Conservation (phyloP, 495 filamentous ascomycete species). For the Neurospora sp. region DNA sequence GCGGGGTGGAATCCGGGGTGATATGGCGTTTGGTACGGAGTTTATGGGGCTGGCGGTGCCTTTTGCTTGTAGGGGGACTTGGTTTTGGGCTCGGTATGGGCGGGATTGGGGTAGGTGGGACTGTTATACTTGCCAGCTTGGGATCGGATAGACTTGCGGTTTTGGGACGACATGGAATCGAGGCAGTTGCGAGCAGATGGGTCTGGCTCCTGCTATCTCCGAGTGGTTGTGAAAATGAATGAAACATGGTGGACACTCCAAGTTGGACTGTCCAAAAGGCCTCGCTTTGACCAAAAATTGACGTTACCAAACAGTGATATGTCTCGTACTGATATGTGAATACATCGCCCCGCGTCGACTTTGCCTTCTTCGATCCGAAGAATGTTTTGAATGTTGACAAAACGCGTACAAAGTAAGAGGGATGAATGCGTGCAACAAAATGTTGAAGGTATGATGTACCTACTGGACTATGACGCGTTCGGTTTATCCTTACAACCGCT, state of each 20-base stretch:
- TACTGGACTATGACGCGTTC: neutral
- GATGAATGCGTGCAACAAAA: neutral
- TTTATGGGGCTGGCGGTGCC: neutral
- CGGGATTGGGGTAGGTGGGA: neutral
- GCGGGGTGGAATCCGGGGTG: neutral
- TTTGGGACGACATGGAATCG: neutral
- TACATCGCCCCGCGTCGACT: neutral
- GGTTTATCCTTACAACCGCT: neutral
- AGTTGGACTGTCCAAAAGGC: neutral
- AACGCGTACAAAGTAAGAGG: neutral
- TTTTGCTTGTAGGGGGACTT: neutral
- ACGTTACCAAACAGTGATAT: neutral
- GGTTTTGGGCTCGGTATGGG: neutral
- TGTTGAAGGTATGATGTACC: neutral
- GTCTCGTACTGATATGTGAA: neutral
- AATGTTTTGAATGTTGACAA: neutral
- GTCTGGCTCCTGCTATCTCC: neutral
- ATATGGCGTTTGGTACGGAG: neutral
- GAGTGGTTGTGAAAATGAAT: neutral
- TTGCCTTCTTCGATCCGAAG: neutral
- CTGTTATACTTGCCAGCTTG: neutral
- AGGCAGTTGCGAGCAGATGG: neutral
- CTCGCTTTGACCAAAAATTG: neutral
- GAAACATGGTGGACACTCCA: neutral
- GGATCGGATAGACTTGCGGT: neutral